Conservation (phyloP, 345 rosid genomes). For the Eucalyptus sp. region DNA sequence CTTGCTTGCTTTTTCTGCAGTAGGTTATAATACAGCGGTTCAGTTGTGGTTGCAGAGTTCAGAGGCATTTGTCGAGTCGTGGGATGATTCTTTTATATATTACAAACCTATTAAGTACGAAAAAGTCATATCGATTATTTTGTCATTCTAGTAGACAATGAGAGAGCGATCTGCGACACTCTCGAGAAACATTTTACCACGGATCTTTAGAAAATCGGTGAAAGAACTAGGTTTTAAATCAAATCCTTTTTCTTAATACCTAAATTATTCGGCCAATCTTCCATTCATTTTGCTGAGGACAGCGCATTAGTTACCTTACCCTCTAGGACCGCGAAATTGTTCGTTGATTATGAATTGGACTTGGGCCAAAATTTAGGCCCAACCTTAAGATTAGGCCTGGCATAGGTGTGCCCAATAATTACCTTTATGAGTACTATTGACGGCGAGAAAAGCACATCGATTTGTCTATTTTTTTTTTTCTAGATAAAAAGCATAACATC, state of each 20-base stretch:
- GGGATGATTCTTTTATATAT: conserved; percentile 10
- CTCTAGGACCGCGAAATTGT: neutral
- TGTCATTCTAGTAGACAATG: neutral
- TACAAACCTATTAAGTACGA: neutral
- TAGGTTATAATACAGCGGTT: neutral
- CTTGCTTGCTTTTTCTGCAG: neutral
- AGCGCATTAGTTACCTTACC: neutral
- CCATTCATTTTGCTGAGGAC: neutral
- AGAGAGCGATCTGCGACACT: neutral
- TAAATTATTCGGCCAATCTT: neutral
- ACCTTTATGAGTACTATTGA: too few species aligned
- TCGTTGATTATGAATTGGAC: neutral
- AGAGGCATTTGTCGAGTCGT: conserved; percentile 20
- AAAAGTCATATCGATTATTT: neutral
- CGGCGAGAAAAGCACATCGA: neutral
- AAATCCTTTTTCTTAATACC: neutral
- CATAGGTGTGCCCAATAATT: too few species aligned
- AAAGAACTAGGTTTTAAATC: neutral
- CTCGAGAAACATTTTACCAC: neutral
- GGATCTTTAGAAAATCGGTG: neutral
- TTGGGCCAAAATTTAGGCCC: neutral
- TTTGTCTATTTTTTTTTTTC: too few species aligned
- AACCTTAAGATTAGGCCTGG: neutral
- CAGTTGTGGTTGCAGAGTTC: conserved; percentile 27
- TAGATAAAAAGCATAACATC: neutral